These are phyloP conservation scores for Apostasia ramifera DNA, from an alignment of 106 monocot species.

Conservation along the genomic window DNA sequence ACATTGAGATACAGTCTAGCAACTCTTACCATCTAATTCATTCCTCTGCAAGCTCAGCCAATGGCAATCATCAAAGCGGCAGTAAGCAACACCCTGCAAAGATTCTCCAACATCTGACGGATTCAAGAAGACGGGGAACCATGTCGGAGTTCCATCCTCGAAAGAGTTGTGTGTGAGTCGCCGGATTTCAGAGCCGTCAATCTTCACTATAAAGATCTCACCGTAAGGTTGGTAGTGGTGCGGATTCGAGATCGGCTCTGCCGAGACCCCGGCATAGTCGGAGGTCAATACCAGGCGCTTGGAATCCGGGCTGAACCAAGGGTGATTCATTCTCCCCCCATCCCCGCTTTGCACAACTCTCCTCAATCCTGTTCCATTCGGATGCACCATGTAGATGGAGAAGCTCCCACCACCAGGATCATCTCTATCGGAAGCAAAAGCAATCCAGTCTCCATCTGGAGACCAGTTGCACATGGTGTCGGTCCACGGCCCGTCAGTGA, in stretches of 20 bases:
- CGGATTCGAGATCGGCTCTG: constrained; percentile 54
- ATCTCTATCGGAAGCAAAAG: constrained; percentile 60
- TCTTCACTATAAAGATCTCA: constrained; percentile 41
- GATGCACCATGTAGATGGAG: constrained; percentile 47
- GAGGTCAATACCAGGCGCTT: constrained; percentile 48
- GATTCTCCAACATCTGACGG: constrained; percentile 29
- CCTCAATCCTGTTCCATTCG: constrained; percentile 50
- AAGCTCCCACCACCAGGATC: constrained; percentile 50
- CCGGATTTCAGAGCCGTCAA: constrained; percentile 43
- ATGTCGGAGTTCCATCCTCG: constrained; percentile 64
- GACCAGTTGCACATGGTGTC: constrained; percentile 82
- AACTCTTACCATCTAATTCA: no score
- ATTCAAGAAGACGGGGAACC: constrained; percentile 33
- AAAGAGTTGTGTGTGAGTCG: constrained; percentile 58
- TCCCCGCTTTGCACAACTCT: constrained; percentile 51
- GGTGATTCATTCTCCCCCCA: constrained; percentile 59
- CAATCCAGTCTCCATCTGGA: constrained; percentile 64
- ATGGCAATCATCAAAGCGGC: constrained; percentile 53
- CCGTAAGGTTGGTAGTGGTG: constrained; percentile 70
- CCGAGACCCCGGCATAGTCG: constrained; percentile 50
- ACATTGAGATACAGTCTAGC: no score
- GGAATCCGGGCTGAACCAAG: constrained; percentile 64
- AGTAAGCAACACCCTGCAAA: constrained; percentile 8
- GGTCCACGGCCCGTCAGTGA: constrained; percentile 56
- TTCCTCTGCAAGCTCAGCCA: constrained; percentile 22